Evolutionary conservation across 345 rosid species (phyloP), one percentile per base, ranked within the genome.

Genomic region (Isatis tinctoria): DNA sequence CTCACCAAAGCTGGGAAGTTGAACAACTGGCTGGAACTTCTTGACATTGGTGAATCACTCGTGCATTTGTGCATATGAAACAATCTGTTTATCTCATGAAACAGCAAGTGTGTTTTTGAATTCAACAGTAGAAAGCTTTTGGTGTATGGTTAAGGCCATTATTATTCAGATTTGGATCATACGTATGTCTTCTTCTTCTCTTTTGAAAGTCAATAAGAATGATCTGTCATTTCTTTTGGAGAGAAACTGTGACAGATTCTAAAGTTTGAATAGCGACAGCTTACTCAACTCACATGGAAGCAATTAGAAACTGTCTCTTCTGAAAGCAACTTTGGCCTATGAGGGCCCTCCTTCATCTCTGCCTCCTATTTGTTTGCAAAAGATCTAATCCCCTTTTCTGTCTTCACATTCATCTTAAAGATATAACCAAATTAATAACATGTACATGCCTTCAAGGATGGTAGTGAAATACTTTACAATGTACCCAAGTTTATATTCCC

Each of bases 1-100:
- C 93, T 40, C 94, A 80, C 17, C 94, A 91, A 80, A 93, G 93
- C 91, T 93, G 97, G 98, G 71, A 85, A 65, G 83, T 80, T 85
- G 82, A 86, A 79, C 81, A 93, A 67, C 86, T 86, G 4, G 13
- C 43, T 58, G 63, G 13, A 70, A 67, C 20, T 44, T 60, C 32
- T 60, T 60, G 27, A 60, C 30, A 60, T 30, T 13, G 35, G 10
- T 53, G 36, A 27, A 26, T 47, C 52, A 47, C 3, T 45, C 22
- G 53, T 48, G 53, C 13, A 10, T 26, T 26, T 52, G 48, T n/a
- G 35, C 33, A 40, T 22, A 39, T n/a, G 49, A 62, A 62, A n/a
- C 36, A 62, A 8, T 65, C 30, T 68, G 10, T 67, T 68, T 17
- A 40, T 28, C 11, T 40, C 28, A 41, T 24, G 60, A 51, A 52